Percentiles rank a stretch among this genome's conserved stretches.
phyloP scores from a whole-genome alignment of 73 alveolate species.

The Effrenium voratum region DNA sequence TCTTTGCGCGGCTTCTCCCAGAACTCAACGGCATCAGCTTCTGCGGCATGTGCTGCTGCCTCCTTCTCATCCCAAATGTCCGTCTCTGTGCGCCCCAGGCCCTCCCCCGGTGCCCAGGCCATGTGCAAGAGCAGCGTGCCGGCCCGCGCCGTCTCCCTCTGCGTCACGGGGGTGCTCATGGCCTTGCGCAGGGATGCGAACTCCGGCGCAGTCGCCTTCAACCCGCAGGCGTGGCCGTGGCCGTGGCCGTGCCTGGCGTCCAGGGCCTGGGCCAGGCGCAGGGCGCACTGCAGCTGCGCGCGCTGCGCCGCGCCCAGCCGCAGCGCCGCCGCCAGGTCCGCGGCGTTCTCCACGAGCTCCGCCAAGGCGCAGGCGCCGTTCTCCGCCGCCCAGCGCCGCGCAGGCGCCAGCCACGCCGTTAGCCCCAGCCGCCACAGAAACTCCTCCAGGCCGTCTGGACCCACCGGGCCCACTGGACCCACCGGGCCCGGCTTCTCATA shows the following conservation, averaged over 20 bases:
- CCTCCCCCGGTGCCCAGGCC: not conserved
- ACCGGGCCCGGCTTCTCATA: no score
- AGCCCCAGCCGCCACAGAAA: not conserved
- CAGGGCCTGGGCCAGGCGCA: not conserved
- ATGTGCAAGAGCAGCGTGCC: no score
- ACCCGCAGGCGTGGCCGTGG: not conserved
- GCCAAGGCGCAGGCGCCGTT: constrained; percentile 49
- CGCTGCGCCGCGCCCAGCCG: constrained; percentile 9
- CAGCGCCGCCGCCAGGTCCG: constrained; percentile 23
- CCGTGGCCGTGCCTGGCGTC: not conserved
- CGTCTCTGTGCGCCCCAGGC: constrained; percentile 7
- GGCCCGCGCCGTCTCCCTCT: not conserved
- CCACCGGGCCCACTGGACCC: no score
- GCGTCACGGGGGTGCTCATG: constrained; percentile 50
- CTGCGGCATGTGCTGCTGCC: not conserved
- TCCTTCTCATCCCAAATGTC: constrained; percentile 60
- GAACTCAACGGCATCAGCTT: not conserved
- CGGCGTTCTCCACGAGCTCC: constrained; percentile 75
- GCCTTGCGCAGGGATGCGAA: constrained; percentile 1
- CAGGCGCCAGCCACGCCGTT: not conserved
- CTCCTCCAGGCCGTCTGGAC: constrained; percentile 46
- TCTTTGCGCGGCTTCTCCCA: not conserved
- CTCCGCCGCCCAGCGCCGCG: constrained; percentile 37
- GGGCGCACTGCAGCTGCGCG: constrained; percentile 13
- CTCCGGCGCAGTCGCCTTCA: not conserved